phyloP scores from a whole-genome alignment of 306 rosid genomes.

The Bauhinia variegata region DNA sequence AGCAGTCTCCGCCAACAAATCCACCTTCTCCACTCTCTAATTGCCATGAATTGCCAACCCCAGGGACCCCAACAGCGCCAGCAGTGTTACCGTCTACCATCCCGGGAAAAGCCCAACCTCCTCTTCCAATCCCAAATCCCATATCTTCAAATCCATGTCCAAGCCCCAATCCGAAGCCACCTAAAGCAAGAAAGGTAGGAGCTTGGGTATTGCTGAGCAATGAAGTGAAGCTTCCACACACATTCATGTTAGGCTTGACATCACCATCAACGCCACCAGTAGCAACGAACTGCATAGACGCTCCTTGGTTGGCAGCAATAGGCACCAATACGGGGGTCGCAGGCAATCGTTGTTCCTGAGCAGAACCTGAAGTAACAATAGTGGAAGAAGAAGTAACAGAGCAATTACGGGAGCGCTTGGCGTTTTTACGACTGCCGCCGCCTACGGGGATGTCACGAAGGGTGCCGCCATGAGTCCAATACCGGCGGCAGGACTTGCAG shows the following conservation, averaged over 20 bases:
- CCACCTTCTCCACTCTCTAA: slow-evolving; percentile 67
- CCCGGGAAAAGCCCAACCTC: slow-evolving; percentile 69
- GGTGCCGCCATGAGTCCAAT: slow-evolving; percentile 98
- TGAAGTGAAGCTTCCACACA: slow-evolving; percentile 77
- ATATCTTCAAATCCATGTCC: slow-evolving; percentile 67
- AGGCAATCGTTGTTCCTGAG: slow-evolving; percentile 33
- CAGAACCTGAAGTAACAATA: slow-evolving; percentile 15
- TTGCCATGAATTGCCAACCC: slow-evolving; percentile 70
- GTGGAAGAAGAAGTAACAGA: slow-evolving; percentile 24
- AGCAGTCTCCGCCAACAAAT: slow-evolving; percentile 68
- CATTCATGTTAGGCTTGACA: slow-evolving; percentile 37
- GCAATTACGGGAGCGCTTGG: slow-evolving; percentile 83
- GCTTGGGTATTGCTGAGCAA: slow-evolving; percentile 65
- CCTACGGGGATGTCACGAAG: slow-evolving; percentile 97
- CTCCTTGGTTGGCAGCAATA: slow-evolving; percentile 25
- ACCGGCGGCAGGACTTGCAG: slow-evolving; percentile 98
- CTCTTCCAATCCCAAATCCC: slow-evolving; percentile 67
- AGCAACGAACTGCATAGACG: slow-evolving; percentile 38
- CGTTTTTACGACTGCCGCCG: slow-evolving; percentile 87
- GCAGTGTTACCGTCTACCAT: slow-evolving; percentile 48
- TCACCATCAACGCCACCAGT: slow-evolving; percentile 46
- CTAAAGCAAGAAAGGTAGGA: slow-evolving; percentile 69
- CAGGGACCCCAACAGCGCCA: slow-evolving; percentile 36
- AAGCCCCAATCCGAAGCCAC: slow-evolving; percentile 87
- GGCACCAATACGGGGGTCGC: slow-evolving; percentile 52